Percentiles rank a stretch among this genome's conserved stretches.
Evolutionary conservation across 2,329 filamentous ascomycete species (phyloP).

Genomic region (Seiridium unicorne): DNA sequence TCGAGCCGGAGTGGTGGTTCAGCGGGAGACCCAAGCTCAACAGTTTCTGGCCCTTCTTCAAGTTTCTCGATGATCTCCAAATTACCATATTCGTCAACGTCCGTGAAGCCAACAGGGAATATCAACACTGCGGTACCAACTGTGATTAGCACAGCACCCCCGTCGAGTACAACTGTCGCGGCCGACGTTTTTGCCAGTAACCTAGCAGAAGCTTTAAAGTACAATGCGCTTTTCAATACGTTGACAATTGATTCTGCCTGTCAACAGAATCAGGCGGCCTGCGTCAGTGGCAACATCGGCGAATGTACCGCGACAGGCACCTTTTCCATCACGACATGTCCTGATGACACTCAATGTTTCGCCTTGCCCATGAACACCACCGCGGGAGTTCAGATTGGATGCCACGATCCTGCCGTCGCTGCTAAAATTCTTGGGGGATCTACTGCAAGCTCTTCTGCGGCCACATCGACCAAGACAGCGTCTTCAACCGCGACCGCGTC

Average conservation of each 20-base stretch:
- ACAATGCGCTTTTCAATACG: constrained; percentile 46
- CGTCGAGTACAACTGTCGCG: constrained; percentile 38
- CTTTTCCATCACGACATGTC: constrained; percentile 40
- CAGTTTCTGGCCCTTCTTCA: constrained; percentile 49
- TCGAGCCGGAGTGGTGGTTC: background rate
- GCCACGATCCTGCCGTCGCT: constrained; percentile 39
- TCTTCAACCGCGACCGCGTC: constrained; percentile 1
- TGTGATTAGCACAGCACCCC: constrained; percentile 28
- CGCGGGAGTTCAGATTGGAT: constrained; percentile 47
- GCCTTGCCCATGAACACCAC: constrained; percentile 52
- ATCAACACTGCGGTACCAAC: constrained; percentile 42
- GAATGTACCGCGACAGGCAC: constrained; percentile 38
- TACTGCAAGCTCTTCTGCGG: background rate
- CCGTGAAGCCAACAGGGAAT: constrained; percentile 32
- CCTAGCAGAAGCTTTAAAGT: constrained; percentile 39
- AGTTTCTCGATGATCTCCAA: constrained; percentile 68
- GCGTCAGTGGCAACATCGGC: constrained; percentile 49
- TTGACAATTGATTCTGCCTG: constrained; percentile 48
- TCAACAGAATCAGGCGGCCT: constrained; percentile 45
- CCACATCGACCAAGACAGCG: constrained; percentile 12
- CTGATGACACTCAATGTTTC: constrained; percentile 41
- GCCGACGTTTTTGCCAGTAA: constrained; percentile 42
- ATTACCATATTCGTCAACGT: constrained; percentile 58
- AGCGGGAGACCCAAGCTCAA: background rate
- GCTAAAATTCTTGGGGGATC: constrained; percentile 37